phyloP scores from a whole-genome alignment of 441 rosid genomes.

The Kokia cookei region DNA sequence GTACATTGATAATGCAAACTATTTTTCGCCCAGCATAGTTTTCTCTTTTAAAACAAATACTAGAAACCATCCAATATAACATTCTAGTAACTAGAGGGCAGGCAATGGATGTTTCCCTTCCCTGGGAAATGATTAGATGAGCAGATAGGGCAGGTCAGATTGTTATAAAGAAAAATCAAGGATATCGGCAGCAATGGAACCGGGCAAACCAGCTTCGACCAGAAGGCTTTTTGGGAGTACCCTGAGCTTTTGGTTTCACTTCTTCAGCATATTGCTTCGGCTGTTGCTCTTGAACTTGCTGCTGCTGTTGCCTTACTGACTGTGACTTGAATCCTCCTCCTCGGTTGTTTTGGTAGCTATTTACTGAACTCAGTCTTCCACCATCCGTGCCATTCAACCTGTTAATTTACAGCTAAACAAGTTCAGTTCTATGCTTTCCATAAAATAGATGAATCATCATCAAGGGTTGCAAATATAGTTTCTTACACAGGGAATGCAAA shows the following conservation, averaged over 20 bases:
- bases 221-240: constrained; percentile 12
- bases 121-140: neutral
- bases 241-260: constrained; percentile 12
- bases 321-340: neutral
- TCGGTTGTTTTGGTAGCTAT: constrained; percentile 2
- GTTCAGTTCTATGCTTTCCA: no score
- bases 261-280: constrained; percentile 11
- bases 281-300: neutral
- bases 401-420: neutral
- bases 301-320: neutral
- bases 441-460: no score
- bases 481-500: constrained; percentile 78
- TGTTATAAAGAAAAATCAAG: neutral
- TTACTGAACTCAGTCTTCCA: constrained; percentile 1
- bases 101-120: neutral
- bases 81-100: neutral
- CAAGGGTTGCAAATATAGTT: neutral
- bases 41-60: neutral
- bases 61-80: neutral
- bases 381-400: constrained; percentile 29
- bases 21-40: neutral
- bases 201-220: constrained; percentile 46
- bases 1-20: neutral
- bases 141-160: neutral
- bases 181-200: constrained; percentile 43